Conservation (phyloP, 2,329 filamentous ascomycete genomes). For the Talaromyces sp. region DNA sequence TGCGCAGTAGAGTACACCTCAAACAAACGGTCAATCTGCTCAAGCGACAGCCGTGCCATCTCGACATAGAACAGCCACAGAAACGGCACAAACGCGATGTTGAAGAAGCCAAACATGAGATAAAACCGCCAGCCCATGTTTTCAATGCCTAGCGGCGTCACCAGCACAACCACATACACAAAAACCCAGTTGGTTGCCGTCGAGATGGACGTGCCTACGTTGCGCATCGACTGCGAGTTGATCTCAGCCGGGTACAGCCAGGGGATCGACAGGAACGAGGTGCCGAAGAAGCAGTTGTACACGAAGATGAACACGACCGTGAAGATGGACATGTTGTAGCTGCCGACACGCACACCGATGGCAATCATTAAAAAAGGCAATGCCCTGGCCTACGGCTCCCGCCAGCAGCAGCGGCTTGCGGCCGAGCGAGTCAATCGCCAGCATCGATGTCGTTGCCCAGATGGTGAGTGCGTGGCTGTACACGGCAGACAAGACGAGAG, state of each 20-base stretch:
- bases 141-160: constrained; percentile 4
- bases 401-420: constrained; percentile 20
- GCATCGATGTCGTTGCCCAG: constrained; percentile 12
- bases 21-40: constrained; percentile 36
- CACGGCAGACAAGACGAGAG: constrained; percentile 10
- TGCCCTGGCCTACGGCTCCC: constrained; percentile 9
- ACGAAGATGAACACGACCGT: constrained; percentile 14
- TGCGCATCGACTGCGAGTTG: constrained; percentile 12
- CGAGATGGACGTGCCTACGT: constrained; percentile 9
- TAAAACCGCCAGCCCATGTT: constrained; percentile 9
- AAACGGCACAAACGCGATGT: constrained; percentile 20
- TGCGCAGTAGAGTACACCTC: constrained; percentile 11
- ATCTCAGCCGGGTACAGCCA: constrained; percentile 16
- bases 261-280: constrained; percentile 9
- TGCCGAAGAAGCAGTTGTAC: constrained; percentile 14
- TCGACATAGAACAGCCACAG: constrained; percentile 23
- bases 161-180: constrained; percentile 2
- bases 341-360: constrained; percentile 17
- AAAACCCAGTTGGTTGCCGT: constrained; percentile 5
- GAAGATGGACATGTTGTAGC: constrained; percentile 12
- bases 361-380: constrained; percentile 9
- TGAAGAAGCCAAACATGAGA: constrained; percentile 36
- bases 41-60: constrained; percentile 29
- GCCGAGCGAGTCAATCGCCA: constrained; percentile 8
- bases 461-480: constrained; percentile 8